A percentile compares a stretch with the other conserved stretches of the same genome.
Evolutionary conservation across 2,329 filamentous ascomycete species (phyloP).

Genomic region (Stagonosporopsis chrysanthemi): DNA sequence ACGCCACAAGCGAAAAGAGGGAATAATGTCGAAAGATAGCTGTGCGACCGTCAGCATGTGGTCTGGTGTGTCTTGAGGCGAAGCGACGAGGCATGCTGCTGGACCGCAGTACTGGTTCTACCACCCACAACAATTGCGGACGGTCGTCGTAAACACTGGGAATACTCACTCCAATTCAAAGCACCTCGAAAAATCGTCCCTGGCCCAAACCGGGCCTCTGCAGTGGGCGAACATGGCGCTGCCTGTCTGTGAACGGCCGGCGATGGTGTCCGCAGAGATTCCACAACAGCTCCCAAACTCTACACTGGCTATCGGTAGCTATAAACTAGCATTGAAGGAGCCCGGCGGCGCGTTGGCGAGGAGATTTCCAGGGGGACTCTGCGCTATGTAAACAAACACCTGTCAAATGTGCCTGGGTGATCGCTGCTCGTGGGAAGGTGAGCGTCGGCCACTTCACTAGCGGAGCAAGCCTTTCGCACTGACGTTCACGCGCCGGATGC

Average conservation of each 20-base stretch:
- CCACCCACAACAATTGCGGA: not conserved
- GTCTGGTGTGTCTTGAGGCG: not conserved
- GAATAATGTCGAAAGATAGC: constrained; percentile 81
- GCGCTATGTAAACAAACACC: constrained; percentile 19
- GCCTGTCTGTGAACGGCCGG: constrained; percentile 20
- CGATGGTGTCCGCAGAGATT: constrained; percentile 21
- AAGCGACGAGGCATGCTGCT: constrained; percentile 3
- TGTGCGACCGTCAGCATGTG: constrained; percentile 48
- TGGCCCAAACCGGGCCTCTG: constrained; percentile 64
- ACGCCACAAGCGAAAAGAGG: constrained; percentile 74
- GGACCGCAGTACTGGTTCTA: not conserved
- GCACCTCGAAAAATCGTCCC: constrained; percentile 68
- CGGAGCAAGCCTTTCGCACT: constrained; percentile 20
- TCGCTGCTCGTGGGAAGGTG: constrained; percentile 17
- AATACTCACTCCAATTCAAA: constrained; percentile 71
- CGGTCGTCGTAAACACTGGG: not conserved
- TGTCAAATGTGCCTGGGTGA: constrained; percentile 14
- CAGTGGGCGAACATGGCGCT: constrained; percentile 63
- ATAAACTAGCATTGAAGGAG: constrained; percentile 25
- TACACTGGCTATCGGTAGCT: constrained; percentile 27
- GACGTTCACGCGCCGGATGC: constrained; percentile 19
- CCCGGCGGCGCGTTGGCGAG: constrained; percentile 11
- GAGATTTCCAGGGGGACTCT: constrained; percentile 4
- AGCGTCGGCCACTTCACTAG: constrained; percentile 12
- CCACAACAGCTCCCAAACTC: constrained; percentile 27